These are phyloP conservation scores for Lentinus brumalis DNA, from an alignment of 768 basidiomycete species.

Conservation along the genomic window DNA sequence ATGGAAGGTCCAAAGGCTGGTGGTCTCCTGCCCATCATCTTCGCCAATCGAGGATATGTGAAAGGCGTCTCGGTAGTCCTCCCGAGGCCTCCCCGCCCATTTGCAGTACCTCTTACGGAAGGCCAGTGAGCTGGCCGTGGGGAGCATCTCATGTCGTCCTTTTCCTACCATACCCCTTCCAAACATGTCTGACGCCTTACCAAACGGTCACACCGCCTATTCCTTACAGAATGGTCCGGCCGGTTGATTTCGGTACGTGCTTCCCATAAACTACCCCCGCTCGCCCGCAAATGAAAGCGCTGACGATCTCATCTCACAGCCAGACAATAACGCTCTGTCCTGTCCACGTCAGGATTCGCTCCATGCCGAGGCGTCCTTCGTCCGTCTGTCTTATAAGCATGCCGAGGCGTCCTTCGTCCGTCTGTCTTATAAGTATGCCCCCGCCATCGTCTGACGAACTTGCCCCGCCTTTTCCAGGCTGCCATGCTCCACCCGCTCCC, in stretches of 20 bases:
- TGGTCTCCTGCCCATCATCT: constrained; percentile 1
- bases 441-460: background rate
- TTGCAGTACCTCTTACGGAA: constrained; percentile 11
- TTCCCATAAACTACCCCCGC: constrained; percentile 27
- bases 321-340: constrained; percentile 27
- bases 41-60: constrained; percentile 10
- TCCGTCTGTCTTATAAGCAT: constrained; percentile 10
- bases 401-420: background rate
- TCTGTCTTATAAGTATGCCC: constrained; percentile 13
- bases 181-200: constrained; percentile 15
- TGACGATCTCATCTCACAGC: constrained; percentile 30
- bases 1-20: constrained; percentile 18
- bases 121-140: constrained; percentile 8
- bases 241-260: constrained; percentile 16
- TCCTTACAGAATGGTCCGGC: constrained; percentile 17
- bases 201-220: constrained; percentile 20
- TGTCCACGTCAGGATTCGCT: constrained; percentile 25
- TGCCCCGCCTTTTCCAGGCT: background rate
- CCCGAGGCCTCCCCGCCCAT: constrained; percentile 1
- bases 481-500: constrained; percentile 8
- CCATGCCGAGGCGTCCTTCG: constrained; percentile 7
- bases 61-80: background rate
- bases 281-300: constrained; percentile 23
- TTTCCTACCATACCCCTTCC: constrained; percentile 17
- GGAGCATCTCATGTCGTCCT: constrained; percentile 9